These are phyloP conservation scores for Pythium utonaiense DNA, from an alignment of 352 stramenopile species.

Conservation along the genomic window DNA sequence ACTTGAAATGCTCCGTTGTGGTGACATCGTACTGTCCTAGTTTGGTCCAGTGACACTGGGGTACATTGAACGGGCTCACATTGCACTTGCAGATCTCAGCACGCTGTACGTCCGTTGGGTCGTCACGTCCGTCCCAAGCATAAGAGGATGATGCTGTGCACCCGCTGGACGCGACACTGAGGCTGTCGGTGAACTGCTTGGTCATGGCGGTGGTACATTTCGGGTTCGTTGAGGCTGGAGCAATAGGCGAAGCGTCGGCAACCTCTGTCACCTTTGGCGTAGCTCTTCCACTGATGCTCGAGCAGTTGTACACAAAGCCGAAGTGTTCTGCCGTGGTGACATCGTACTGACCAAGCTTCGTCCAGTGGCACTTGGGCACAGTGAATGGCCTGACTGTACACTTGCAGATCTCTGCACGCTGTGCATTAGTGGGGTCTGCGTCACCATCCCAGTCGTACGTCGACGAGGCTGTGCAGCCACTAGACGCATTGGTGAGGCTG, in stretches of 20 bases:
- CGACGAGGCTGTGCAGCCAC: neutral
- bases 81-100: neutral
- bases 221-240: too few species aligned
- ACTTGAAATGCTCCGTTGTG: neutral
- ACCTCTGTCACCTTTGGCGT: neutral
- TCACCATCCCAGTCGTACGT: neutral
- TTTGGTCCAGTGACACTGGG: neutral
- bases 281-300: neutral
- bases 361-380: neutral
- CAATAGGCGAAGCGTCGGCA: too few species aligned
- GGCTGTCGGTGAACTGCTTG: neutral
- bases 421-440: neutral
- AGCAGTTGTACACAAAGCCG: neutral
- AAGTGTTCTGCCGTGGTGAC: neutral
- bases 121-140: neutral
- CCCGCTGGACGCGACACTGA: neutral
- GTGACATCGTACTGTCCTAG: neutral
- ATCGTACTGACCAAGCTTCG: neutral
- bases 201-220: neutral
- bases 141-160: neutral
- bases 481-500: neutral
- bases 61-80: neutral
- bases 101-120: neutral
- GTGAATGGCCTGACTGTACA: neutral
- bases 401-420: neutral